phyloP scores from a whole-genome alignment of 2,329 filamentous ascomycete genomes.

The Chaetothyriales sp. region DNA sequence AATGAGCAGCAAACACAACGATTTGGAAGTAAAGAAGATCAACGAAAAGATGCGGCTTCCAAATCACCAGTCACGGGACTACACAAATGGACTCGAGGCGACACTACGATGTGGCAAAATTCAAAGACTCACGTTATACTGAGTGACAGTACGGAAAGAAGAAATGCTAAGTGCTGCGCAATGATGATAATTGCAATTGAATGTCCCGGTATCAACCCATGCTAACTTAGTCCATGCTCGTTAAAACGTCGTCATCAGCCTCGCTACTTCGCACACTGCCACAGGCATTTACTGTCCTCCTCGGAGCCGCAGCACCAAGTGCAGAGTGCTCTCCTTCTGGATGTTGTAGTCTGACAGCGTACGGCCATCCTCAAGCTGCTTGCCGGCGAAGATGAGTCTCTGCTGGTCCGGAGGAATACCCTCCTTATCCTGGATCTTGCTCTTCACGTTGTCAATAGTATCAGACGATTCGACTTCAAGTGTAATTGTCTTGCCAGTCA shows the following conservation, averaged over 20 bases:
- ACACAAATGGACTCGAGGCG: too few relatives aligned
- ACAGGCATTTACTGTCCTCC: conserved; percentile 25
- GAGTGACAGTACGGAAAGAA: too few relatives aligned
- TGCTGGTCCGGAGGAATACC: conserved; percentile 57
- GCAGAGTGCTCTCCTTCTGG: conserved; percentile 48
- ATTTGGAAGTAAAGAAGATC: neutral
- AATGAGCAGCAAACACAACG: conserved; percentile 1
- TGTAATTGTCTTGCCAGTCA: conserved; percentile 60
- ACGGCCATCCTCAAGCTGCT: conserved; percentile 43
- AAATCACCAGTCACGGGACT: neutral
- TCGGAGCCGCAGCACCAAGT: conserved; percentile 48
- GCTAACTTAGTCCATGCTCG: neutral
- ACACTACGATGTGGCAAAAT: too few relatives aligned
- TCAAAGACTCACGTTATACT: too few relatives aligned
- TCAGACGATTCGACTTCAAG: conserved; percentile 53
- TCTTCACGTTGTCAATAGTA: conserved; percentile 57
- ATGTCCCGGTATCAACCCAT: conserved; percentile 1
- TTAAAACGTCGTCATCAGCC: neutral
- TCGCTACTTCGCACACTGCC: neutral
- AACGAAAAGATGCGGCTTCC: neutral
- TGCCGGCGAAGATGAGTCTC: conserved; percentile 55
- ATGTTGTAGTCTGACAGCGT: conserved; percentile 41
- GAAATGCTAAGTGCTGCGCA: neutral
- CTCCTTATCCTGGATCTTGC: conserved; percentile 70
- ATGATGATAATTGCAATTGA: neutral